Percentiles rank a stretch among this genome's conserved stretches.
Evolutionary conservation across 1,139 yeast genomes (phyloP).

Genomic region (Pneumocystis canis): DNA sequence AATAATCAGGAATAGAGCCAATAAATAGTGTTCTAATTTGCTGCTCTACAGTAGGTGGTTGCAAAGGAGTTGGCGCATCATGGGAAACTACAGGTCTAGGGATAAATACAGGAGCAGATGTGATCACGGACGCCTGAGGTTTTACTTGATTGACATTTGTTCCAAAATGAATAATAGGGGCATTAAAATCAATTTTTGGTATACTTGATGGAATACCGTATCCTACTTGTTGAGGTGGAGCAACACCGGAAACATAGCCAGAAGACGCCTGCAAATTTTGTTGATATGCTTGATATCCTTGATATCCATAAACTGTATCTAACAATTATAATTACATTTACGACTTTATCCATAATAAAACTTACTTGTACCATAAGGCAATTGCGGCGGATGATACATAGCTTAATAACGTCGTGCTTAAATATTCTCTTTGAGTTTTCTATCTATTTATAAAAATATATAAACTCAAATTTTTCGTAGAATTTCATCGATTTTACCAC

Average conservation of each 20-base stretch:
- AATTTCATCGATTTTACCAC: background rate
- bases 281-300: background rate
- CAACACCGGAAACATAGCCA: background rate
- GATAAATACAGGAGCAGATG: slow-evolving; percentile 3
- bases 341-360: background rate
- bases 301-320: background rate
- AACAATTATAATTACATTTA: background rate
- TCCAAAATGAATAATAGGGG: slow-evolving; percentile 13
- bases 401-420: background rate
- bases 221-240: background rate
- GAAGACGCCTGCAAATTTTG: background rate
- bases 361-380: background rate
- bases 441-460: background rate
- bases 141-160: slow-evolving; percentile 1
- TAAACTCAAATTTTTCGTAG: background rate
- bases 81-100: slow-evolving; percentile 2
- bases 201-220: background rate
- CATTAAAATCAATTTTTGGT: slow-evolving; percentile 5
- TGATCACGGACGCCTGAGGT: slow-evolving; percentile 3
- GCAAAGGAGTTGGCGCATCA: slow-evolving; percentile 4
- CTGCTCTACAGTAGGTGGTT: slow-evolving; percentile 19
- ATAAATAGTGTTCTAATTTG: slow-evolving; percentile 23
- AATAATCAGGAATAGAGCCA: slow-evolving; percentile 20
- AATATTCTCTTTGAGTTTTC: background rate
- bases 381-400: background rate